Base-by-base conservation (phyloP, 2,329 filamentous ascomycete genomes). In the Phialocephala sp. region DNA sequence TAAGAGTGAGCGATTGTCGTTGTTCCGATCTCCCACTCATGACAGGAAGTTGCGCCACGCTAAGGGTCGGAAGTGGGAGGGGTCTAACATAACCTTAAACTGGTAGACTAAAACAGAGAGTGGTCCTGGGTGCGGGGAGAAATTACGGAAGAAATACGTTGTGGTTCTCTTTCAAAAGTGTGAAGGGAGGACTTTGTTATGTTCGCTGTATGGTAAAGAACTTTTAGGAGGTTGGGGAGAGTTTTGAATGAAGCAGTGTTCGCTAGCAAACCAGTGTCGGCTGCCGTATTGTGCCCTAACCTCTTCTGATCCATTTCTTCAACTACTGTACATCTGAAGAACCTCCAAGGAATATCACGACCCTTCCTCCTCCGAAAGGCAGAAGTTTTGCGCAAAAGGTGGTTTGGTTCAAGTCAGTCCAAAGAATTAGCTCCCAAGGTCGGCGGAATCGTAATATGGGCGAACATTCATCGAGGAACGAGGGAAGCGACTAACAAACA, bases 21-120 rank as follows among this genome's bases (percentile, higher is more conserved):
- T 63, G 61, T 50, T 68, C 68, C 61, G 65, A 68, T 57, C 15
- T 15, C 59, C 22, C 8, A 22, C 47, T 20, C 57, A 27, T 47
- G 39, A 41, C 2, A 41, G 37, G 24, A 9, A 14, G 20, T 61
- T 61, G 45, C 50, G 24, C 50, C 32, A 8, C 59, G 59, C 39
- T 56, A 14, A 4, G 50, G 41, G 20, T 35, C 22, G 36, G 14
- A 54, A 27, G 35, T 47, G 43, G 20, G 27, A 39, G 24, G 27
- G 20, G 14, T 2, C 24, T 8, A 37, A 45, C 43, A 8, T 35
- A 59, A 43, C 18, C 37, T 32, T 12, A 52, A 62, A 8, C 27
- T 32, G 50, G 50, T 18, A 35, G 50, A 54, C 9, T 54, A 54
- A 35, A 22, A 20, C 27, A 32, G 27, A 6, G 27, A 32, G 27